Conservation (phyloP, 2,329 filamentous ascomycete genomes). For the Neofusicoccum cordaticola region DNA sequence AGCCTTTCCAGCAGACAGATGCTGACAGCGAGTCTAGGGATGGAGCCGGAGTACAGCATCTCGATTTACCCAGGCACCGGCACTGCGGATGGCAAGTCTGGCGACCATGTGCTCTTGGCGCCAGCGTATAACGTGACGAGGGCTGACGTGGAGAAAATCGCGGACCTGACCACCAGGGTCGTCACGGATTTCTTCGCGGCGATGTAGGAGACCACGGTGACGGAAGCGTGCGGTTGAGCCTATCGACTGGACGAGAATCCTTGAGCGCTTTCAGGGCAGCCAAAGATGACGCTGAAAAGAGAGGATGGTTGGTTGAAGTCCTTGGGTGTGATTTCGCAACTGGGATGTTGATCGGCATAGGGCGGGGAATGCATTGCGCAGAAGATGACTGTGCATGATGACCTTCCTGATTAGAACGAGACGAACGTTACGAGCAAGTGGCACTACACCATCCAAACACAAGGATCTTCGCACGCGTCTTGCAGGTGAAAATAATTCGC, state of each 20-base stretch:
- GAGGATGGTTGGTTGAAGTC: neutral
- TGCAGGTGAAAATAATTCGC: neutral
- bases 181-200: slow-evolving; percentile 48
- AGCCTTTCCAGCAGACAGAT: neutral
- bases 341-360: neutral
- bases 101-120: slow-evolving; percentile 68
- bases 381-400: slow-evolving; percentile 10
- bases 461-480: neutral
- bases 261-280: no score
- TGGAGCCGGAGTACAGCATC: slow-evolving; percentile 48
- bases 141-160: slow-evolving; percentile 57
- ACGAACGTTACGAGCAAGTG: neutral
- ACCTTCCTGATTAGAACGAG: slow-evolving; percentile 2
- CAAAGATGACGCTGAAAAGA: neutral
- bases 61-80: slow-evolving; percentile 64
- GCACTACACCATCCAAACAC: slow-evolving; percentile 1
- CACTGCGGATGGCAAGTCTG: slow-evolving; percentile 56
- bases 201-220: no score
- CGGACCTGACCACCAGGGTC: slow-evolving; percentile 50
- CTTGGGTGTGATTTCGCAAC: neutral
- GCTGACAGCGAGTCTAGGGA: slow-evolving; percentile 30
- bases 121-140: slow-evolving; percentile 65
- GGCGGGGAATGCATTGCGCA: slow-evolving; percentile 11
- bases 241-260: no score
- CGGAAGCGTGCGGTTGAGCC: no score